Percentiles rank a stretch among this genome's conserved stretches.
phyloP scores from a whole-genome alignment of 2,329 filamentous ascomycete species.

The Verticillium klebahnii region DNA sequence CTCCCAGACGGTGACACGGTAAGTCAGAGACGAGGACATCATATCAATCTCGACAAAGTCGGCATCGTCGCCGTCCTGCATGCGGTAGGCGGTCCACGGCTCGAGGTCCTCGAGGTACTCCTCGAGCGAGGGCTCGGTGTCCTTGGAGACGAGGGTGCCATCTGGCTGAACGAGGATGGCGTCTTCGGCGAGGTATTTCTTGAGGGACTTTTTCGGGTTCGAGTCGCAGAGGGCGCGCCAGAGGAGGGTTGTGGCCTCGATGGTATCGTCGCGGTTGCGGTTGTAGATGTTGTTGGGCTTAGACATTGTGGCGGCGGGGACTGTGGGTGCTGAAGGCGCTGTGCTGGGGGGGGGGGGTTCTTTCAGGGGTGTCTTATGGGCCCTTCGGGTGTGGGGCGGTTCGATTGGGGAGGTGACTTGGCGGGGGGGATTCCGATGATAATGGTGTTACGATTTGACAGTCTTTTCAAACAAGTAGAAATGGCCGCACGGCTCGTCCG shows the following conservation, averaged over 20 bases:
- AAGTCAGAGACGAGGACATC: constrained; percentile 26
- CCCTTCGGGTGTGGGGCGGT: neutral
- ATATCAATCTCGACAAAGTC: constrained; percentile 33
- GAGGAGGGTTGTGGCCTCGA: constrained; percentile 28
- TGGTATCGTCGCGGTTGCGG: constrained; percentile 29
- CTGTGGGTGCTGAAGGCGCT: neutral
- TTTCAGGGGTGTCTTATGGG: neutral
- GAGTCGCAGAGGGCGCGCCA: constrained; percentile 27
- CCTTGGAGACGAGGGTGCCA: constrained; percentile 25
- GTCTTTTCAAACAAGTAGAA: neutral
- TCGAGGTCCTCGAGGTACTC: constrained; percentile 28
- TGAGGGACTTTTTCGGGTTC: constrained; percentile 22
- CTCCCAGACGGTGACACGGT: constrained; percentile 27
- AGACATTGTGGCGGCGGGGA: neutral
- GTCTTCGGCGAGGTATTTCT: constrained; percentile 28
- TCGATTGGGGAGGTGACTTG: neutral
- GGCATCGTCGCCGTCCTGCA: constrained; percentile 29
- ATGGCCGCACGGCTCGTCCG: too few species aligned
- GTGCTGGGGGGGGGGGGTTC: neutral
- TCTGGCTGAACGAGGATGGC: constrained; percentile 26
- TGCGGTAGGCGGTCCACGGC: constrained; percentile 30
- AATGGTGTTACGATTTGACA: neutral
- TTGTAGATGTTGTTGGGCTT: constrained; percentile 18
- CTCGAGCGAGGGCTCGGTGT: constrained; percentile 24
- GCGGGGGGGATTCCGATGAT: neutral